Evolutionary conservation across 257 asterid genomes (phyloP), one percentile per base, ranked within the genome.

Genomic region (Solanum neorickii): DNA sequence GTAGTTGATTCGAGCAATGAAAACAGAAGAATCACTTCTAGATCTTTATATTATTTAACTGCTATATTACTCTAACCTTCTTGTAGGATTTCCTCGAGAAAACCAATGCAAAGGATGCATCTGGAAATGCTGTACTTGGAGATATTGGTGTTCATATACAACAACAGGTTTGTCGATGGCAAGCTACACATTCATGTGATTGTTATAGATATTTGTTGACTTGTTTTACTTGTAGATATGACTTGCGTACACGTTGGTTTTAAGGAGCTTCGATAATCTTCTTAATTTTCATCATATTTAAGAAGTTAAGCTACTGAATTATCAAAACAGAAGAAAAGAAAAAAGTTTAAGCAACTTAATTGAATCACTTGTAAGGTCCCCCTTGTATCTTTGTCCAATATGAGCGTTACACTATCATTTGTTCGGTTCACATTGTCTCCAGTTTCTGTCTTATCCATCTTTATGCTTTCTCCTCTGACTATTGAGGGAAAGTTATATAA

Each of bases 81-180:
- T 76, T 91, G 88, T 98, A 96, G 98, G 91, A 93, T 91, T 91
- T 94, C 88, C 93, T 96, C 62, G 90, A 90, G 88, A 94, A 93
- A 93, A 94, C 95, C 56, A 92, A 94, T 92, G 98, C 98, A 42
- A 94, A 83, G 76, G 99, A 96, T 91, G 99, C 98, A 89, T 95
- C 98, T 42, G 98, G 99, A 62, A 96, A 96, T 89, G 86, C 84
- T 44, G 89, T 96, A 83, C 90, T 96, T 62, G 98, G 98, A 88
- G 99, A 96, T 92, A 90, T 96, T 72, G 99, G 99, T 76, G 96
- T 89, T 83, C 91, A 89, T 91, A 89, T 96, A 87, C 99, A 95
- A 89, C 98, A 92, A 91, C 98, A 96, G 98, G 99, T 96, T 87
- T 69, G 93, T 84, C 23, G 59, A 35, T 84, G 5, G 68, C 77